Percentiles rank a stretch among this genome's conserved stretches.
Conservation (phyloP, 164 flowering plant genomes). For the Dillenia turbinata region DNA sequence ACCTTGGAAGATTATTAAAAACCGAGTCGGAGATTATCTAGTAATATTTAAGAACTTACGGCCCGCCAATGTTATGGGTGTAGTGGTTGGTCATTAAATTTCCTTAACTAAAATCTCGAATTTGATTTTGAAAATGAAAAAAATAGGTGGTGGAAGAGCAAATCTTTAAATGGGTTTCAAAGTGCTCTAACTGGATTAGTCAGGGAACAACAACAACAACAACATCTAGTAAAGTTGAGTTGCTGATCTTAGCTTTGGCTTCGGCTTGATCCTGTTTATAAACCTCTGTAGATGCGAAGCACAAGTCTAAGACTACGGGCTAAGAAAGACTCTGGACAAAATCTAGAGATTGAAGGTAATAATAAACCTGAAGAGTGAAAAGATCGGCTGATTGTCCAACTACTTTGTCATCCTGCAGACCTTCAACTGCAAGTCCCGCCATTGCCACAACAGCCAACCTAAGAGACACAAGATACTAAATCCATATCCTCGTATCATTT, state of each 20-base stretch:
- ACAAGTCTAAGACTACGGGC: not conserved
- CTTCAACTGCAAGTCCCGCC: constrained; percentile 99
- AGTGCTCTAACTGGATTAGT: too few relatives aligned
- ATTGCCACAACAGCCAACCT: constrained; percentile 91
- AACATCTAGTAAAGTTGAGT: constrained; percentile 92
- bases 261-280: constrained; percentile 84
- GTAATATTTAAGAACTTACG: constrained; percentile 41
- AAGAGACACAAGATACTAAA: constrained; percentile 3
- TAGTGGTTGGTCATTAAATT: too few relatives aligned
- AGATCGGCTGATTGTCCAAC: constrained; percentile 97
- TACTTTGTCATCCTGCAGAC: constrained; percentile 83
- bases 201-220: too few relatives aligned
- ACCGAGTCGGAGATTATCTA: too few relatives aligned
- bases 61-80: too few relatives aligned
- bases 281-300: constrained; percentile 47
- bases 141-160: too few relatives aligned
- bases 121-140: too few relatives aligned
- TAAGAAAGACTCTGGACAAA: not conserved
- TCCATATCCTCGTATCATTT: too few relatives aligned
- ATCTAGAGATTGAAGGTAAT: constrained; percentile 1
- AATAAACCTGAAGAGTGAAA: constrained; percentile 83
- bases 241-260: constrained; percentile 85
- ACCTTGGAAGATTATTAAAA: too few relatives aligned
- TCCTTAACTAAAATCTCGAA: too few relatives aligned
- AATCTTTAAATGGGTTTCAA: too few relatives aligned